These are phyloP conservation scores for Phytopythium mirpurense DNA, from an alignment of 352 stramenopile species.

Conservation along the genomic window DNA sequence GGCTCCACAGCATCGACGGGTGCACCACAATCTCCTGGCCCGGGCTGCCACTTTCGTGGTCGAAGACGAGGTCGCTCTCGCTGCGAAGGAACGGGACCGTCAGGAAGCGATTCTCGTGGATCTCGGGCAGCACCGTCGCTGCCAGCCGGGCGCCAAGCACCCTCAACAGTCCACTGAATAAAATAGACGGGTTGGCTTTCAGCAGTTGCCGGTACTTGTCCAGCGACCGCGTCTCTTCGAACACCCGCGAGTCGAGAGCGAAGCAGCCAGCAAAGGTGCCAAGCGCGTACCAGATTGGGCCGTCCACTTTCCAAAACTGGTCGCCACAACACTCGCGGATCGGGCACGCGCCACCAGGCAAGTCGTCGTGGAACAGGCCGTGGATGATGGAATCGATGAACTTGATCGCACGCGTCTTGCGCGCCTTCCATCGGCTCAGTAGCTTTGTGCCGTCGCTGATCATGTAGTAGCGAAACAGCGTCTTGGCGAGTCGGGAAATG, in stretches of 20 bases:
- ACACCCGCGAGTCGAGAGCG: constrained; percentile 28
- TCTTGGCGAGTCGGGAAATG: constrained; percentile 65
- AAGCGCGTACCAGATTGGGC: constrained; percentile 52
- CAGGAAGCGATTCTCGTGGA: constrained; percentile 48
- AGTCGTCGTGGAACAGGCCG: constrained; percentile 50
- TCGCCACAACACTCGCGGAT: constrained; percentile 38
- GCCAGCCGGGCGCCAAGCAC: constrained; percentile 49
- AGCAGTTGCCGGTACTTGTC: constrained; percentile 46
- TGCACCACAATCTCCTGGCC: constrained; percentile 45
- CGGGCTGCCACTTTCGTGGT: constrained; percentile 39
- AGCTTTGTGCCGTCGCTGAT: constrained; percentile 39
- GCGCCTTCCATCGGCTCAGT: constrained; percentile 42
- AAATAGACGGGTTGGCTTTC: constrained; percentile 42
- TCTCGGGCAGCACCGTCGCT: constrained; percentile 41
- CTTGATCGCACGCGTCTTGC: constrained; percentile 50
- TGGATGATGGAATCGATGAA: constrained; percentile 72
- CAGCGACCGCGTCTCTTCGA: constrained; percentile 18
- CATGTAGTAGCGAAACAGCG: constrained; percentile 59
- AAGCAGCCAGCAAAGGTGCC: constrained; percentile 58
- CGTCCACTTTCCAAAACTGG: constrained; percentile 77
- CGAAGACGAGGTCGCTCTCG: constrained; percentile 50
- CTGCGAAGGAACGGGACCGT: constrained; percentile 51
- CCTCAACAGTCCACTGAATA: constrained; percentile 56
- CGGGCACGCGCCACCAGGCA: constrained; percentile 15
- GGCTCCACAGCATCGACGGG: constrained; percentile 28